A percentile compares a stretch with the other conserved stretches of the same genome.
phyloP scores from a whole-genome alignment of 768 basidiomycete species.

The Tulasnella sp. region DNA sequence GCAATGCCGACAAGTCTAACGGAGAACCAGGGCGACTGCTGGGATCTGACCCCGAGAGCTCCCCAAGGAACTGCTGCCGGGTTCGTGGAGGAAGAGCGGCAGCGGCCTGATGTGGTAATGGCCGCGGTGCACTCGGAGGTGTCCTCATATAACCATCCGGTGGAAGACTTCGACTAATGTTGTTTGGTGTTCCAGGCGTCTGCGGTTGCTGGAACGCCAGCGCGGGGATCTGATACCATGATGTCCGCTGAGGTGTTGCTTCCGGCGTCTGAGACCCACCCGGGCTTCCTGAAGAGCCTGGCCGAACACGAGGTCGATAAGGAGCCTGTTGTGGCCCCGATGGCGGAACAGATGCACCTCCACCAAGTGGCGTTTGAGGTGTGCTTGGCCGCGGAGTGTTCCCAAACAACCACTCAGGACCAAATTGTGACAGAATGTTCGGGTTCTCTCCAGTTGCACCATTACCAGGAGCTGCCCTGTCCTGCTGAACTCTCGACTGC shows the following conservation, averaged over 20 bases:
- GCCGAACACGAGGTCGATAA: constrained; percentile 24
- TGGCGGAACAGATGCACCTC: constrained; percentile 20
- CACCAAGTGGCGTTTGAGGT: constrained; percentile 10
- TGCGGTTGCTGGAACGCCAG: constrained; percentile 2
- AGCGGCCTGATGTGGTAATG: neutral
- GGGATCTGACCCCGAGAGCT: neutral
- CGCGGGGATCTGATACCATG: constrained; percentile 16
- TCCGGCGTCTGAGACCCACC: constrained; percentile 17
- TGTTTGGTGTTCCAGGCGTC: neutral
- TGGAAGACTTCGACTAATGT: neutral
- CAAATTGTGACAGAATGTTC: constrained; percentile 3
- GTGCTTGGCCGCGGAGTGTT: constrained; percentile 7
- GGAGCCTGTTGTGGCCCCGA: constrained; percentile 16
- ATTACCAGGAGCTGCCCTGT: neutral
- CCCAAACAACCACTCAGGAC: constrained; percentile 28
- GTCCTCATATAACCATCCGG: constrained; percentile 6
- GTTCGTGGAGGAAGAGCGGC: neutral
- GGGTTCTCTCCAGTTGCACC: neutral
- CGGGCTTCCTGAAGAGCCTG: constrained; percentile 19
- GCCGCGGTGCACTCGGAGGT: constrained; percentile 4
- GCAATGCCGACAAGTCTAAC: constrained; percentile 32
- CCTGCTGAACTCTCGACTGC: constrained; percentile 39
- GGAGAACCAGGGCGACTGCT: neutral
- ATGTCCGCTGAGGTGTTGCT: neutral
- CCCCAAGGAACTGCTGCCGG: neutral